These are phyloP conservation scores for Oryza longistaminata DNA, from an alignment of 176 grass and related monocot species.

Conservation along the genomic window DNA sequence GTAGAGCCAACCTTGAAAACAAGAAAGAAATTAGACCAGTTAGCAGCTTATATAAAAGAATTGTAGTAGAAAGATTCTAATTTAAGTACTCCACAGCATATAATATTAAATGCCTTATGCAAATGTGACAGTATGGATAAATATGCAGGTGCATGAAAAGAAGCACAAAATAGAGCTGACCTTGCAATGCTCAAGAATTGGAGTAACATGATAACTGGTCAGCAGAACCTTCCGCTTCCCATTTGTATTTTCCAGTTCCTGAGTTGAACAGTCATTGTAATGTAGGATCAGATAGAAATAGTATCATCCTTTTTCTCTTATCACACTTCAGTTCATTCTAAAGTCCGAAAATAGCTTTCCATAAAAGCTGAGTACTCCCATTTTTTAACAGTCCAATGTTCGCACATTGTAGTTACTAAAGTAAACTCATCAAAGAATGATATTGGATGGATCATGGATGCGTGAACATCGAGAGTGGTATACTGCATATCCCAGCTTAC, in stretches of 20 bases:
- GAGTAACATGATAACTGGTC: slow-evolving; percentile 78
- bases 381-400: slow-evolving; percentile 15
- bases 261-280: slow-evolving; percentile 40
- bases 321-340: slow-evolving; percentile 31
- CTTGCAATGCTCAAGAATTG: slow-evolving; percentile 96
- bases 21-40: slow-evolving; percentile 11
- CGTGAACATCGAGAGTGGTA: slow-evolving; percentile 8
- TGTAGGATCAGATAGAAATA: slow-evolving; percentile 16
- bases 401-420: slow-evolving; percentile 4
- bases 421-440: slow-evolving; percentile 23
- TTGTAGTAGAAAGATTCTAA: slow-evolving; percentile 11
- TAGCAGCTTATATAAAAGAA: slow-evolving; percentile 8
- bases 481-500: slow-evolving; percentile 41
- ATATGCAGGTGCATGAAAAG: slow-evolving; percentile 5
- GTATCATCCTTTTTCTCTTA: neutral
- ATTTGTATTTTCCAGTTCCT: slow-evolving; percentile 79
- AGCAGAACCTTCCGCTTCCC: slow-evolving; percentile 73
- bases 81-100: slow-evolving; percentile 24
- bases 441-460: neutral
- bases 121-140: too few species aligned
- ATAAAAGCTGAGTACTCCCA: neutral
- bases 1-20: slow-evolving; percentile 71
- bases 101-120: neutral
- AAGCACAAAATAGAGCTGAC: slow-evolving; percentile 39
- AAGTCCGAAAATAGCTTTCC: slow-evolving; percentile 30